Base-by-base conservation (phyloP, 2,329 filamentous ascomycete genomes). In the Colletotrichum graminicola region DNA sequence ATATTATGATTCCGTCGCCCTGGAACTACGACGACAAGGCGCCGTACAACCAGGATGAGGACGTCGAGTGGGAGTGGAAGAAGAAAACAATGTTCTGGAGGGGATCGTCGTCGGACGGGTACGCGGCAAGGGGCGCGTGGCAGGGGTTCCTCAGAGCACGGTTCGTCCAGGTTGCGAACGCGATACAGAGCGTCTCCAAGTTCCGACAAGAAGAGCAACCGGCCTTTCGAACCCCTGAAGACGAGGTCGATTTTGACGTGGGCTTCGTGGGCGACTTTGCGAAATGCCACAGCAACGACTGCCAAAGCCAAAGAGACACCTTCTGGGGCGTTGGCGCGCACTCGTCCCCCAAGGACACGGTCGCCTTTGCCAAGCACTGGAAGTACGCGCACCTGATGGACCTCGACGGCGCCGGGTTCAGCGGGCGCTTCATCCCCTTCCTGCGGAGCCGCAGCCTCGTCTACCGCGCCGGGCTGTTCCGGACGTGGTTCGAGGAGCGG, bases 401-500 rank as follows among this genome's bases (percentile, higher is more conserved):
- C 74, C 81, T 91, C 23, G 90, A 91, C 76, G 89, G 89, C 0
- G 83, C 85, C 52, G 82, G 80, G 1, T 86, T 86, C 75, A 84
- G 81, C 62, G 86, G 85, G 3, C 82, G 86, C 0, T 88, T 84
- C 74, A 76, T 84, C 11, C 82, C 82, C 0, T 90, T 90, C 74
- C 77, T 91, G 16, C 79, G 82, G 18, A 86, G 83, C 16, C 83
- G 79, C 1, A 87, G 84, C 4, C 77, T 90, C 2, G 86, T 87
- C 0, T 85, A 91, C 76, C 90, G 90, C 73, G 85, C 87, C 0
- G 90, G 88, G 2, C 81, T 91, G 32, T 92, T 90, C 77, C 82
- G 85, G 32, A 89, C 91, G 67, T 92, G 90, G 90, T 89, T 90
- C 75, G 90, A 91, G 74, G 84, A 86, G 43, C 83, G 90, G 2